Base-by-base conservation (phyloP, 805 yeast species). In the Suhomyces tanzawaensis region DNA sequence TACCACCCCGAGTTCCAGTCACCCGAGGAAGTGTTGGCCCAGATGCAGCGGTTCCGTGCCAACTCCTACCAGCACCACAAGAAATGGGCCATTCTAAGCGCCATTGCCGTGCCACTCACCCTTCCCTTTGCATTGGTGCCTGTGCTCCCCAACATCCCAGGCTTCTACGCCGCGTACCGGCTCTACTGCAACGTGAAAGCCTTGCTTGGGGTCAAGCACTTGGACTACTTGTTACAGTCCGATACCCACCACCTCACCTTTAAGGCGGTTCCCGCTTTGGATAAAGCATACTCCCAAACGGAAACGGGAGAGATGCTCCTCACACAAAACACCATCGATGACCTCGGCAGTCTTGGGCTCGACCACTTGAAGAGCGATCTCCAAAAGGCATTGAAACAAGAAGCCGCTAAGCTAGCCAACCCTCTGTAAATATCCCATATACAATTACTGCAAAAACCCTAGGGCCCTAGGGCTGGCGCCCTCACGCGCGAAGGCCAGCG, bases 91-190 rank as follows among this genome's bases (percentile, higher is more conserved):
- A 32, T 75, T 2, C 46, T 67, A 26, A 77, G 84, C 47, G 70
- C 76, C 1, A 41, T 81, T 12, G 79, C 80, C 3, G 60, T 91
- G 3, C 97, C 97, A 2, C 46, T 90, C 31, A 79, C 95, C 0
- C 49, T 87, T 3, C 98, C 98, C 2, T 58, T 90, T 29, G 89
- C 87, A 0, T 49, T 88, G 29, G 54, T 91, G 0, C 98, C 98
- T 0, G 70, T 90, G n/a, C 58, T 89, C 3, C 98, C 98, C 15
- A 90, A 90, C 51, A 76, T 90, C 15, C 98, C 98, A 0, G 96
- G 96, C 0, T 84, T 91, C 53, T 91, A 88, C 52, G 61, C 90
- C 29, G 71, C 84, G 3, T 90, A 84, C 56, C 71, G 98, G 44
- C 71, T 84, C 14, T 90, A 88, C 64, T 87, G 96, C 56, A 87